phyloP scores from a whole-genome alignment of 305 asterid genomes.

The Fraxinus xanthoxyloides region DNA sequence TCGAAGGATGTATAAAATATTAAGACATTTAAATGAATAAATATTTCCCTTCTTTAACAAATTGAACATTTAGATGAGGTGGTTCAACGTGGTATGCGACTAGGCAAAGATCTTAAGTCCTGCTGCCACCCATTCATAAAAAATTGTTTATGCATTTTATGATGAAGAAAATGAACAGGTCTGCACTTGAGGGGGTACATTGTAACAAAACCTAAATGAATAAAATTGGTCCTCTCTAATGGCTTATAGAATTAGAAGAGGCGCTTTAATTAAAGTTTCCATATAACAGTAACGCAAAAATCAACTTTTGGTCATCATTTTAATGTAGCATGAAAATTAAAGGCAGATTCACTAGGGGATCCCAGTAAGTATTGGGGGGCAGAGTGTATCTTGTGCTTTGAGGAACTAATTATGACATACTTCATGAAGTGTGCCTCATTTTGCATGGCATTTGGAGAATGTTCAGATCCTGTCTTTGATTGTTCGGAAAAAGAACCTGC shows the following conservation, averaged over 20 bases:
- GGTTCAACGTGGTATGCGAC: neutral
- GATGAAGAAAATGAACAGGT: neutral
- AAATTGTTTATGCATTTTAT: neutral
- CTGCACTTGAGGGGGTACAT: neutral
- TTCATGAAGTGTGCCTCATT: neutral
- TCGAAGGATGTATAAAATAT: neutral
- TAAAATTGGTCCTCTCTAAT: neutral
- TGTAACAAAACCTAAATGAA: neutral
- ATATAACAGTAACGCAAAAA: neutral
- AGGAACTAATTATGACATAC: neutral
- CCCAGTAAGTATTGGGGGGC: neutral
- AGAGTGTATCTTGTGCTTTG: neutral
- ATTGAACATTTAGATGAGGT: conserved; percentile 1
- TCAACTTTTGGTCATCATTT: neutral
- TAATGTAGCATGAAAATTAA: neutral
- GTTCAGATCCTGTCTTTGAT: conserved; percentile 9
- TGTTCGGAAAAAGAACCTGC: conserved; percentile 13
- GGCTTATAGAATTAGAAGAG: neutral
- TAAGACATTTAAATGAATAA: neutral
- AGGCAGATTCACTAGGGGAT: neutral
- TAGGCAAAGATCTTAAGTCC: neutral
- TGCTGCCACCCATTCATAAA: neutral
- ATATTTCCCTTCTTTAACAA: neutral
- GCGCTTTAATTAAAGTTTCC: neutral
- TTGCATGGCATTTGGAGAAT: conserved; percentile 2